Conservation (phyloP, 495 filamentous ascomycete species). For the Lineolata rhizophorae region DNA sequence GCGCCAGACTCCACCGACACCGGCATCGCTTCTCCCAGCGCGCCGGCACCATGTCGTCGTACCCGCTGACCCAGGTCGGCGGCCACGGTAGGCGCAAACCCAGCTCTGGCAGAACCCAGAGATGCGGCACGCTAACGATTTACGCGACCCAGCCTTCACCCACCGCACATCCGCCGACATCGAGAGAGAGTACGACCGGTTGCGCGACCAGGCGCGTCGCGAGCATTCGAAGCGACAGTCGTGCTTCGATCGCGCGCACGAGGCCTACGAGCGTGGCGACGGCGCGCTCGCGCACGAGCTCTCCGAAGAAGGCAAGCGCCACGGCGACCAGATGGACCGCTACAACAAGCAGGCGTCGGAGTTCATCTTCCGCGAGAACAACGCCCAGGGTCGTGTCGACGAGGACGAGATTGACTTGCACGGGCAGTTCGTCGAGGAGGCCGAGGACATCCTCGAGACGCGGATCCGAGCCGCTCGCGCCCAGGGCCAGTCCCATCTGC, state of each 20-base stretch:
- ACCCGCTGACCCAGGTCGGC: too few relatives aligned
- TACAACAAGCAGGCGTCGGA: conserved; percentile 82
- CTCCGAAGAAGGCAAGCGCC: conserved; percentile 64
- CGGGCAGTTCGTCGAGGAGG: conserved; percentile 83
- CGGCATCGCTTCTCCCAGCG: too few relatives aligned
- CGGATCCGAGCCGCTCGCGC: conserved; percentile 52
- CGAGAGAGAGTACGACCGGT: conserved; percentile 79
- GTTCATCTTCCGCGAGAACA: conserved; percentile 88
- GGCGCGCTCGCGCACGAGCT: conserved; percentile 57
- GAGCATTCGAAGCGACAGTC: conserved; percentile 52
- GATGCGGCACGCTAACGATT: too few relatives aligned
- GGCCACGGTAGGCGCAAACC: too few relatives aligned
- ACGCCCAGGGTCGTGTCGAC: conserved; percentile 41
- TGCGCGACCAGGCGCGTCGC: conserved; percentile 59
- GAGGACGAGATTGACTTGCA: conserved; percentile 85
- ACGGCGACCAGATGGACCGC: conserved; percentile 53
- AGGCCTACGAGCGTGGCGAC: conserved; percentile 64
- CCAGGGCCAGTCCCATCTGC: conserved; percentile 52
- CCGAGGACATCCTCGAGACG: conserved; percentile 67
- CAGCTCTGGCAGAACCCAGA: too few relatives aligned
- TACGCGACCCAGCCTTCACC: conserved; percentile 86
- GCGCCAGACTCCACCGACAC: too few relatives aligned
- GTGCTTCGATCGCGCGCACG: conserved; percentile 59
- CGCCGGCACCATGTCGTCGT: too few relatives aligned
- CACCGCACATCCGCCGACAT: conserved; percentile 39